Conservation (phyloP, 768 basidiomycete species). For the Rhodosporidiobolus sp. region DNA sequence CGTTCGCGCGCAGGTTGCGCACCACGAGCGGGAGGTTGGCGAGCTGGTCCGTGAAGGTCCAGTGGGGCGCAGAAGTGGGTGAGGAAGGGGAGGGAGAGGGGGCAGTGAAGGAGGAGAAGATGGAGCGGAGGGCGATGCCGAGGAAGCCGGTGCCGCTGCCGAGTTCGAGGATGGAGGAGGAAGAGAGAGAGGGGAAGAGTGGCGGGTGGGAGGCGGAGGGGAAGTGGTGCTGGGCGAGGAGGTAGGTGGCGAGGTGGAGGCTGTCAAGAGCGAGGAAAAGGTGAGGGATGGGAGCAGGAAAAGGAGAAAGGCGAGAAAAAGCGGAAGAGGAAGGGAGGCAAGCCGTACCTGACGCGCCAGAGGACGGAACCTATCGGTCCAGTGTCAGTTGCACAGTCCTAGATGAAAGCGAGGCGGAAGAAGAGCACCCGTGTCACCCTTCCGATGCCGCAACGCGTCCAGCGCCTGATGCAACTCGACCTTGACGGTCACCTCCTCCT, state of each 20-base stretch:
- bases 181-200: constrained; percentile 1
- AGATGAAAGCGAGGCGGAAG: no score
- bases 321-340: background rate
- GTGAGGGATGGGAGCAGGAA: background rate
- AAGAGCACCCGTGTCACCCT: constrained; percentile 28
- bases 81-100: background rate
- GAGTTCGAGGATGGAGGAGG: constrained; percentile 30
- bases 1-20: constrained; percentile 25
- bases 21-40: constrained; percentile 27
- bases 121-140: constrained; percentile 16
- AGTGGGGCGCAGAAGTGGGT: background rate
- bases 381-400: no score
- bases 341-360: constrained; percentile 19
- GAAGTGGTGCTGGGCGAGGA: constrained; percentile 26
- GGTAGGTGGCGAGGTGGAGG: constrained; percentile 19
- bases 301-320: background rate
- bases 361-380: constrained; percentile 19
- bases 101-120: background rate
- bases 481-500: constrained; percentile 11
- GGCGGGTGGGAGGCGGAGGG: constrained; percentile 7
- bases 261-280: background rate
- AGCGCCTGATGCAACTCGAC: constrained; percentile 26
- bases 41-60: constrained; percentile 36
- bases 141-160: constrained; percentile 26
- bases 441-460: constrained; percentile 10